Base-by-base conservation (phyloP, 2,329 filamentous ascomycete genomes). In the Allantophomopsis lycopodina region DNA sequence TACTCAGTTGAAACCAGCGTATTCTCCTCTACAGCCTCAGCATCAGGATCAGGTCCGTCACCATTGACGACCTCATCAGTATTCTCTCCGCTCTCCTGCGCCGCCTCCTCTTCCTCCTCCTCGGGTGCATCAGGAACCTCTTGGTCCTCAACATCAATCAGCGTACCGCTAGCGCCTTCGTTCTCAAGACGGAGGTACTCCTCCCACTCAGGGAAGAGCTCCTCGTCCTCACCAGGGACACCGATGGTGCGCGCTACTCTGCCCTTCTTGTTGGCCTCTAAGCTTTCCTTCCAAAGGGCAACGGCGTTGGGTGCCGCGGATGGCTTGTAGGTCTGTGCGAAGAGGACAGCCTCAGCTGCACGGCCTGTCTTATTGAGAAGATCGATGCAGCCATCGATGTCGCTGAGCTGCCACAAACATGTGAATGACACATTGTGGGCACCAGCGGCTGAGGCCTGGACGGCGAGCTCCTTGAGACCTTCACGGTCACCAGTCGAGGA, bases 141-240 rank as follows among this genome's bases (percentile, higher is more conserved):
- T 8, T 40, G 34, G 5, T 44, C 48, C 42, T 54, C 45, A 2
- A 56, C 50, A 44, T 55, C 52, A 40, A 55, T 49, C 2, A 56
- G 41, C 8, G 35, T 48, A 10, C 23, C 23, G n/a, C 36, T 17
- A 12, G 4, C 44, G 7, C 83, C 82, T 50, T 87, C 79, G 43
- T 71, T 73, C 65, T 96, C 91, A 45, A 94, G 57, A 54, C 73
- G 71, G 50, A 96, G 57, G 67, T 85, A 95, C 60, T 91, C 82
- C 4, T 94, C 83, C 91, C 91, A 98, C 54, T 95, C 86, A 0
- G 89, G 89, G 64, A 98, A 98, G 50, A 98, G 71, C 2, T 94
- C 88, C 32, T 82, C 82, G 43, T 87, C 84, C 50, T 83, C 79
- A 0, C 76, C 83, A 0, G 91, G 91, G 0, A 85, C 71, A 44